These are phyloP conservation scores for Furcasterigmium furcatum DNA, from an alignment of 2,329 filamentous ascomycete genomes.

Conservation along the genomic window DNA sequence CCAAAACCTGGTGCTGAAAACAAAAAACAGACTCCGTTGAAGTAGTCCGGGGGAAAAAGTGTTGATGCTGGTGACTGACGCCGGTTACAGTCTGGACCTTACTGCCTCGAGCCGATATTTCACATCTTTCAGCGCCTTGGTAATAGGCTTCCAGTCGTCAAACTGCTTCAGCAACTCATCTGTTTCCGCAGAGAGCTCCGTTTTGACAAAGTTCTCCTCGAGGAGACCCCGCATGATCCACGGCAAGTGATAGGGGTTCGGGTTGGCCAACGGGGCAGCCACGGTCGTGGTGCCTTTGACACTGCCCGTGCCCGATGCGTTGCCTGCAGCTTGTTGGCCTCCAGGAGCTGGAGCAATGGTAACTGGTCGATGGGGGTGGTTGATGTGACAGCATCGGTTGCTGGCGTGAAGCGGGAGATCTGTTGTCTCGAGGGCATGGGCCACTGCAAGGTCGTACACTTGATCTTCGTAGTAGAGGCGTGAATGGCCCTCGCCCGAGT, in stretches of 20 bases:
- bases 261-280: conserved; percentile 34
- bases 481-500: conserved; percentile 89
- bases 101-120: conserved; percentile 93
- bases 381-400: conserved; percentile 16
- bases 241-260: conserved; percentile 87
- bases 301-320: conserved; percentile 13
- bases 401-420: conserved; percentile 33
- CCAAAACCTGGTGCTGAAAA: too few relatives aligned
- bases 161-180: conserved; percentile 80
- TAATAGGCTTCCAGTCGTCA: conserved; percentile 87
- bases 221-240: conserved; percentile 94
- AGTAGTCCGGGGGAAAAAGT: not conserved
- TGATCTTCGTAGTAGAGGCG: conserved; percentile 85
- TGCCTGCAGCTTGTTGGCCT: not conserved
- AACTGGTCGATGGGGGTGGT: conserved; percentile 4
- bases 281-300: conserved; percentile 12
- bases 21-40: not conserved
- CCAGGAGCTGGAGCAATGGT: not conserved
- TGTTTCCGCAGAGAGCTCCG: conserved; percentile 74
- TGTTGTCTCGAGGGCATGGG: conserved; percentile 72
- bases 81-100: conserved; percentile 72
- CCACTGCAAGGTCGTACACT: conserved; percentile 77
- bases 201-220: conserved; percentile 88
- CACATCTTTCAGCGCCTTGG: conserved; percentile 91
- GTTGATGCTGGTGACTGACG: not conserved